Evolutionary conservation across 1,139 yeast genomes (phyloP).

Genomic region (Geotrichum fermentans): DNA sequence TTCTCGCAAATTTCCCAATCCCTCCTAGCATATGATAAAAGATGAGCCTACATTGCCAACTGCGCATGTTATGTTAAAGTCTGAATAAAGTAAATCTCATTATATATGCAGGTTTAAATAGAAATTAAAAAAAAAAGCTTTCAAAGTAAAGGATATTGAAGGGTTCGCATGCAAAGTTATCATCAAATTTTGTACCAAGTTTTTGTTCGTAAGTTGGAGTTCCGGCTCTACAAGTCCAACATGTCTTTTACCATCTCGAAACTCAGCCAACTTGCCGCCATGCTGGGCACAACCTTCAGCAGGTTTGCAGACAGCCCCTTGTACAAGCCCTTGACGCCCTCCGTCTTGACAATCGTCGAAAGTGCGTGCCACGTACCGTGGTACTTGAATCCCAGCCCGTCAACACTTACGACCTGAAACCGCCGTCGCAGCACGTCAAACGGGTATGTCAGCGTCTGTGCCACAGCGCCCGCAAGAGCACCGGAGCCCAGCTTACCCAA

Average conservation of each 20-base stretch:
- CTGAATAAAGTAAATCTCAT: too few relatives aligned
- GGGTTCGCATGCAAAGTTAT: too few relatives aligned
- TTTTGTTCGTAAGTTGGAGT: too few relatives aligned
- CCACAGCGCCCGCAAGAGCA: conserved; percentile 83
- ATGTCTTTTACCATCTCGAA: conserved; percentile 61
- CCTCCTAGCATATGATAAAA: too few relatives aligned
- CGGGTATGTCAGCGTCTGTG: conserved; percentile 79
- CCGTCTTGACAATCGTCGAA: conserved; percentile 57
- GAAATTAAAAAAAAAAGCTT: too few relatives aligned
- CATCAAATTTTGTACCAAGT: neutral
- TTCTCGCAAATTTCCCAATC: too few relatives aligned
- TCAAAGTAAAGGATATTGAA: too few relatives aligned
- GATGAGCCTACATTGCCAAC: too few relatives aligned
- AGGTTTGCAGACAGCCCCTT: conserved; percentile 85
- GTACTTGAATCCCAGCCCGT: conserved; percentile 70
- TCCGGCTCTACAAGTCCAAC: too few relatives aligned
- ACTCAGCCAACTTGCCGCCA: conserved; percentile 92
- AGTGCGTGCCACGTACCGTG: conserved; percentile 68
- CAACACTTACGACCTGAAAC: conserved; percentile 85
- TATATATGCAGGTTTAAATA: too few relatives aligned
- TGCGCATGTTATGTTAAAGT: too few relatives aligned
- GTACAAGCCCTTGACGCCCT: conserved; percentile 78
- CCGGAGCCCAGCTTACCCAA: conserved; percentile 68
- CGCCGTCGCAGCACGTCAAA: conserved; percentile 82
- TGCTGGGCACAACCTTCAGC: conserved; percentile 86